Evolutionary conservation across 345 rosid species (phyloP).

Genomic region (Rhizophora mangle): DNA sequence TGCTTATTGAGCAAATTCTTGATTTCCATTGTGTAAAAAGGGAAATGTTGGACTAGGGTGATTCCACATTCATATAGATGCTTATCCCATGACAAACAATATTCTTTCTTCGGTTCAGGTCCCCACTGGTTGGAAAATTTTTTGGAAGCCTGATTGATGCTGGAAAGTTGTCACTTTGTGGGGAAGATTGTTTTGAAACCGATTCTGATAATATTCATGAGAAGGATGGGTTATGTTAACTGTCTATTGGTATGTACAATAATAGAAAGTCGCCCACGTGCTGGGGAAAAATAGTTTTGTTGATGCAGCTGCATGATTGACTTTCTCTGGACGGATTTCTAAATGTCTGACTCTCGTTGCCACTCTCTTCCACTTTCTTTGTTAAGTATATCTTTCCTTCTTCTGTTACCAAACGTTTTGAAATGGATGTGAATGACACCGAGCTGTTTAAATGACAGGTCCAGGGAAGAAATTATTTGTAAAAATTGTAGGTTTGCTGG

Average conservation of each 20-base stretch:
- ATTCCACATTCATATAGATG: constrained; percentile 6
- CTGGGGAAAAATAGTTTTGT: no score
- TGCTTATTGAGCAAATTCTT: constrained; percentile 12
- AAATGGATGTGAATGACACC: background rate
- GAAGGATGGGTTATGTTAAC: constrained; percentile 96
- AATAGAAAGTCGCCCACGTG: no score
- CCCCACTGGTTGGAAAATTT: constrained; percentile 93
- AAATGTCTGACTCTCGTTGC: background rate
- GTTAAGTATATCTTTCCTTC: background rate
- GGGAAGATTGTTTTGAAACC: constrained; percentile 97
- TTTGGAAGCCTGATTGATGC: constrained; percentile 98
- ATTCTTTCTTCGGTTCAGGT: constrained; percentile 47
- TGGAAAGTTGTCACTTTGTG: constrained; percentile 87
- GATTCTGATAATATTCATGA: constrained; percentile 97
- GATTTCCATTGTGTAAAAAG: background rate
- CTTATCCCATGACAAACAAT: constrained; percentile 21
- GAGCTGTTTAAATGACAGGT: constrained; percentile 47
- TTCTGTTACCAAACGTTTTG: background rate
- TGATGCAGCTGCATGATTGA: no score
- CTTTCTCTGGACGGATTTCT: no score
- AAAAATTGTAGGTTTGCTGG: background rate
- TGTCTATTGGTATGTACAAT: constrained; percentile 1
- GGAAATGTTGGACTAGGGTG: background rate
- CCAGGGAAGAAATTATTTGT: constrained; percentile 9
- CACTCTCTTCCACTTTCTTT: background rate